A percentile compares a stretch with the other conserved stretches of the same genome.
Conservation (phyloP, 768 basidiomycete species). For the Kwoniella sp. region DNA sequence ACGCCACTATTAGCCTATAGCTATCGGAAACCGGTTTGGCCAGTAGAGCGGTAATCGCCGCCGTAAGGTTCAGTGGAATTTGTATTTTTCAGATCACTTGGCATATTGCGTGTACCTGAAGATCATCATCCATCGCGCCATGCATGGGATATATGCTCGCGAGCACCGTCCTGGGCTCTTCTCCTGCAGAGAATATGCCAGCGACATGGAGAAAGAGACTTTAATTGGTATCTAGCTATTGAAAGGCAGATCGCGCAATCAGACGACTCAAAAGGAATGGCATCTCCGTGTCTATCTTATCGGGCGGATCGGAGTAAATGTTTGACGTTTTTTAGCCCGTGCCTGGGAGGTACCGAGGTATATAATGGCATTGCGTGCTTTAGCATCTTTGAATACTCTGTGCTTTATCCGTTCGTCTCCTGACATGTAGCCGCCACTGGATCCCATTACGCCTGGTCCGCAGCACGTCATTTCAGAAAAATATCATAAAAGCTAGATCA, state of each 20-base stretch:
- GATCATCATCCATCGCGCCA: neutral
- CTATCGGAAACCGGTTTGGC: neutral
- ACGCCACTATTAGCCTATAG: neutral
- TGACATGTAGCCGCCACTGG: no score
- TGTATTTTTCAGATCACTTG: neutral
- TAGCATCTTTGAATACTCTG: neutral
- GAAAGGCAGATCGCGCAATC: neutral
- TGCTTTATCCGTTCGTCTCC: no score
- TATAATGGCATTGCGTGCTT: neutral
- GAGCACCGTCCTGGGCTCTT: no score
- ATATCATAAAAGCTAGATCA: neutral
- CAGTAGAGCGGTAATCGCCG: neutral
- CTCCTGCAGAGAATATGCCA: no score
- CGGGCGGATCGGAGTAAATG: conserved; percentile 1
- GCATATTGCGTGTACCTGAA: neutral
- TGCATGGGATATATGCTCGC: neutral
- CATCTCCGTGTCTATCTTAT: neutral
- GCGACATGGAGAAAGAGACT: no score
- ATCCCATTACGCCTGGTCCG: neutral
- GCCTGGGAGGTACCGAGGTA: neutral
- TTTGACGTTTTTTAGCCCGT: neutral
- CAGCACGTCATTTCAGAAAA: neutral
- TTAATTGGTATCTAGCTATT: neutral
- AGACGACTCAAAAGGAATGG: neutral
- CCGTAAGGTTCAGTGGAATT: neutral